Percentiles rank a stretch among this genome's conserved stretches.
Conservation (phyloP, 2,329 filamentous ascomycete species). For the Claviceps sorghi region DNA sequence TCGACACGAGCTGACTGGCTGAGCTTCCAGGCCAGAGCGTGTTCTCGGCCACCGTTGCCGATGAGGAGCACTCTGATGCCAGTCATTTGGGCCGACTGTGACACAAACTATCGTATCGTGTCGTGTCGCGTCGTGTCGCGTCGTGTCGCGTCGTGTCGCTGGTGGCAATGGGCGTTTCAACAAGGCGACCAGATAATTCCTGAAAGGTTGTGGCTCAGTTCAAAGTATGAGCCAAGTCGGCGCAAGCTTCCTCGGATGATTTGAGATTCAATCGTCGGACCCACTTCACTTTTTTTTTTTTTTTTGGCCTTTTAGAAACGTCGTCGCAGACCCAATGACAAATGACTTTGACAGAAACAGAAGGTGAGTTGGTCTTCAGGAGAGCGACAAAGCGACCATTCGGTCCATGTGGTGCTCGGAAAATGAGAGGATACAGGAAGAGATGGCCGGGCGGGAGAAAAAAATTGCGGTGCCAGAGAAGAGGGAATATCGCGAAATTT, state of each 20-base stretch:
- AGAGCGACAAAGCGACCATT: neutral
- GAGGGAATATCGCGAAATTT: neutral
- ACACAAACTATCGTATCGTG: neutral
- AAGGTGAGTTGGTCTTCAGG: neutral
- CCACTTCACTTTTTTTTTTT: neutral
- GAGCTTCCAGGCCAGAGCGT: constrained; percentile 89
- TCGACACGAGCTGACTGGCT: constrained; percentile 67
- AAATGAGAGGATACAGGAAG: too few species aligned
- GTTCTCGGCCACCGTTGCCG: constrained; percentile 87
- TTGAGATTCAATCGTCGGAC: neutral
- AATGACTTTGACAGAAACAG: neutral
- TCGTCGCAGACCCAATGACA: neutral
- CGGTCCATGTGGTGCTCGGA: neutral
- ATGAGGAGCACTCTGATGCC: constrained; percentile 64
- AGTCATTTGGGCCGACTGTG: constrained; percentile 12
- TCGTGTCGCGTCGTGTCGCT: neutral
- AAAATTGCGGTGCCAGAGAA: neutral
- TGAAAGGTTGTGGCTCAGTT: neutral
- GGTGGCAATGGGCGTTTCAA: neutral
- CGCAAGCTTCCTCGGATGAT: neutral
- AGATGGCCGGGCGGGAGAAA: neutral
- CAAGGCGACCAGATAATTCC: neutral
- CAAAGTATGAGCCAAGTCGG: neutral
- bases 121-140: neutral
- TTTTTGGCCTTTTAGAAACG: neutral